Conservation (phyloP, 176 grass and related monocot species). For the Otatea glauca region DNA sequence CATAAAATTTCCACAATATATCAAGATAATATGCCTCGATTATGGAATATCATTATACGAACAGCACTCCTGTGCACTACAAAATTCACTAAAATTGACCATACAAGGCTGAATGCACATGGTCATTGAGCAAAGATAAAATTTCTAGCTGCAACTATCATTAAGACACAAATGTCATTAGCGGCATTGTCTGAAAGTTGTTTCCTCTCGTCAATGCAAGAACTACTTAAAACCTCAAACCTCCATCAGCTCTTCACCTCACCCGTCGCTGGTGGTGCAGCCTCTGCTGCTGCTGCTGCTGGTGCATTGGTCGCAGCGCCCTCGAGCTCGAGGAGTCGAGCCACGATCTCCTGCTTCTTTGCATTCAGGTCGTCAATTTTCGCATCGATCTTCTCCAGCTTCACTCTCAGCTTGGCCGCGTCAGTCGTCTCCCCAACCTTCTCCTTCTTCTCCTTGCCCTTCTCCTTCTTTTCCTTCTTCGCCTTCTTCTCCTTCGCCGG, state of each 20-base stretch:
- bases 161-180: background rate
- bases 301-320: background rate
- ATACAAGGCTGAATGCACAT: background rate
- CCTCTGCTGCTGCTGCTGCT: constrained; percentile 2
- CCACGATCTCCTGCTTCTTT: constrained; percentile 58
- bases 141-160: background rate
- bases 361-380: constrained; percentile 62
- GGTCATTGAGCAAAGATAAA: background rate
- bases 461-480: constrained; percentile 50
- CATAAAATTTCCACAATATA: background rate
- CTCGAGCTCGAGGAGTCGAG: constrained; percentile 44
- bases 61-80: background rate
- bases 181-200: background rate
- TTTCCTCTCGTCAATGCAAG: background rate
- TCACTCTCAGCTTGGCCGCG: constrained; percentile 43
- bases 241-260: background rate
- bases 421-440: constrained; percentile 43
- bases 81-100: background rate
- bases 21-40: background rate
- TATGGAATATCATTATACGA: background rate
- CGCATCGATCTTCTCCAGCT: constrained; percentile 55
- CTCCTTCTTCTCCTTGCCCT: constrained; percentile 48
- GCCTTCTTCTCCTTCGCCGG: constrained; percentile 33
- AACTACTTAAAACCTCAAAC: background rate
- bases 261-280: constrained; percentile 11